Conservation (phyloP, 768 basidiomycete genomes). For the Neoboletus brunneissimus region DNA sequence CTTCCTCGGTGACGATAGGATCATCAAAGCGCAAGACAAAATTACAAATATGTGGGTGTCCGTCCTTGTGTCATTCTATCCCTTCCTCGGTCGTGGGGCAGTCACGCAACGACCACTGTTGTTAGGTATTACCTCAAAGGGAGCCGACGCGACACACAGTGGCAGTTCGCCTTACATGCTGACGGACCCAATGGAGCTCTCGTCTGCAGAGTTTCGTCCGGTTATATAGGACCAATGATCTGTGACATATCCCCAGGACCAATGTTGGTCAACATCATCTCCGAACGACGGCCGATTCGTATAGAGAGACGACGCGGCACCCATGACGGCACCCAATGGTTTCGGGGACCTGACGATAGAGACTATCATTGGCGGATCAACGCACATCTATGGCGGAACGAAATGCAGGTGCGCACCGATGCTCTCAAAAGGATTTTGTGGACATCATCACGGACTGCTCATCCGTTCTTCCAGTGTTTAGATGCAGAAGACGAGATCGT, state of each 20-base stretch:
- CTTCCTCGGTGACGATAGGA: conserved; percentile 23
- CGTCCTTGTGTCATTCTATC: neutral
- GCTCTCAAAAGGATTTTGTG: neutral
- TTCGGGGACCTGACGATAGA: conserved; percentile 22
- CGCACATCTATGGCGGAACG: conserved; percentile 11
- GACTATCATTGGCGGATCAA: conserved; percentile 23
- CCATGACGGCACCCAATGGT: conserved; percentile 18
- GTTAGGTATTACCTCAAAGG: conserved; percentile 25
- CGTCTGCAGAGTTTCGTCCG: conserved; percentile 21
- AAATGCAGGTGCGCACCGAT: conserved; percentile 22
- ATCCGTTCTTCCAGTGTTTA: conserved; percentile 10
- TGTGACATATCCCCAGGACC: conserved; percentile 3
- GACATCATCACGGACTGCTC: neutral
- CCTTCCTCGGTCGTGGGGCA: neutral
- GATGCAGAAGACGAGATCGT: conserved; percentile 18
- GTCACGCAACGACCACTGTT: neutral
- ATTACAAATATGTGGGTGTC: conserved; percentile 18
- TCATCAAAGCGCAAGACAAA: conserved; percentile 28
- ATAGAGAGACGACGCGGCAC: conserved; percentile 14
- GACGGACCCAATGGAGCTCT: conserved; percentile 16
- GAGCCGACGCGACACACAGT: conserved; percentile 14
- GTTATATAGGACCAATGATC: conserved; percentile 18
- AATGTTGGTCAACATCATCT: conserved; percentile 13
- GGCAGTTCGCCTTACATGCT: conserved; percentile 21
- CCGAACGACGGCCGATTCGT: conserved; percentile 6